These are phyloP conservation scores for Cladophialophora carrionii DNA, from an alignment of 2,329 filamentous ascomycete genomes.

Conservation along the genomic window DNA sequence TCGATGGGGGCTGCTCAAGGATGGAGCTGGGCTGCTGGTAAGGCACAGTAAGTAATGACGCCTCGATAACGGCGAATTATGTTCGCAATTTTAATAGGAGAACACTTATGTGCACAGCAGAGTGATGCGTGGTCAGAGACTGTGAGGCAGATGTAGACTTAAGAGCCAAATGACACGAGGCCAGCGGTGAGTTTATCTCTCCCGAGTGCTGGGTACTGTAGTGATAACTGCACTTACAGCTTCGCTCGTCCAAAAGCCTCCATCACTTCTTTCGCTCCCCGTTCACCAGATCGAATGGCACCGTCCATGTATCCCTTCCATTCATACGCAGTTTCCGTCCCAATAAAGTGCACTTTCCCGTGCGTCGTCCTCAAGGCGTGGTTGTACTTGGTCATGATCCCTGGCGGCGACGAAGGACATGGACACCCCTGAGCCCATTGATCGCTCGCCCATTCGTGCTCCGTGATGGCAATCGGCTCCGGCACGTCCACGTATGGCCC, in stretches of 20 bases:
- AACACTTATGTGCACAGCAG: no score
- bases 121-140: no score
- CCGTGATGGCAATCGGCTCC: conserved; percentile 26
- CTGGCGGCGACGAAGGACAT: conserved; percentile 46
- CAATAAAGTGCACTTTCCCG: conserved; percentile 57
- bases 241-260: conserved; percentile 47
- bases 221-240: conserved; percentile 22
- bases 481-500: conserved; percentile 28
- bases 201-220: not conserved
- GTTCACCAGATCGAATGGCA: conserved; percentile 55
- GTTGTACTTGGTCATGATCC: conserved; percentile 44
- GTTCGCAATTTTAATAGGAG: no score
- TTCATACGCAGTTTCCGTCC: conserved; percentile 57
- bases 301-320: conserved; percentile 66
- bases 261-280: conserved; percentile 47
- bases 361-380: conserved; percentile 43
- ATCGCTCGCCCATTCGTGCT: conserved; percentile 45
- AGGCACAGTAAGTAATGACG: no score
- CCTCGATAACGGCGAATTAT: no score
- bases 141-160: not conserved
- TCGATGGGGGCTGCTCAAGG: conserved; percentile 9
- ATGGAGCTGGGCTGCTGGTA: no score
- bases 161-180: not conserved
- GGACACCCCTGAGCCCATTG: conserved; percentile 50
- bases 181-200: no score